Evolutionary conservation across 1,284 basidiomycete species (phyloP), one percentile per base, ranked within the genome.

Genomic region (Phaffia rhodozyma): DNA sequence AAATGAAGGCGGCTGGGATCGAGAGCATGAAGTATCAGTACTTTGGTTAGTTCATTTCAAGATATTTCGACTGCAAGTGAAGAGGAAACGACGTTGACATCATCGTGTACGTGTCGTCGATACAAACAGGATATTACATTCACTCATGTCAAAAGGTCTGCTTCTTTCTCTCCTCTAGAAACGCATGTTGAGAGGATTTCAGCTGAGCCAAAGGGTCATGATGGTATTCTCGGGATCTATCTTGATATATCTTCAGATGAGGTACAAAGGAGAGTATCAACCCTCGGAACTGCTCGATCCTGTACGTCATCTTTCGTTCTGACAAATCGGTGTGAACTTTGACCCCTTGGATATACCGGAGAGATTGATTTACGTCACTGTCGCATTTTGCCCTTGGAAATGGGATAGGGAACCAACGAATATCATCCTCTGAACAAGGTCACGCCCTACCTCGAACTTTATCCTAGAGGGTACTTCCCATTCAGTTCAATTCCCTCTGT

Each of bases 201-300:
- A 43, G 13, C 13, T 43, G 13, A 11, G 13, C 5, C 13, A 43
- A 16, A 43, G 13, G 38, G 34, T 6, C n/a, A 34, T 43, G 20
- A 5, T 5, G n/a, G n/a, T 5, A 16, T n/a, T 20, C 56, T 57
- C 13, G 29, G 5, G 13, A 20, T 23, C 30, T 25, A 21, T 5
- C 3, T 48, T 27, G 20, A 4, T 5, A 23, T 48, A 25, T 48
- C 18, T 25, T n/a, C n/a, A 58, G 76, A 98, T 98, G 96, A 81
- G 81, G 66, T 98, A 98, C 78, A 99, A 99, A 75, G 91, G 85
- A 29, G 89, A 94, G 61, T 98, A 93, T 69, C 73, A 79, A 0
- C 94, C 96, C 0, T 92, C 90, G 5, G 89, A 83, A 71, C 80
- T 99, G 7, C 83, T 86, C 18, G 94, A 99, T 75, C 90, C 92